These are phyloP conservation scores for Daphne laureola DNA, from an alignment of 441 rosid genomes.

Conservation along the genomic window DNA sequence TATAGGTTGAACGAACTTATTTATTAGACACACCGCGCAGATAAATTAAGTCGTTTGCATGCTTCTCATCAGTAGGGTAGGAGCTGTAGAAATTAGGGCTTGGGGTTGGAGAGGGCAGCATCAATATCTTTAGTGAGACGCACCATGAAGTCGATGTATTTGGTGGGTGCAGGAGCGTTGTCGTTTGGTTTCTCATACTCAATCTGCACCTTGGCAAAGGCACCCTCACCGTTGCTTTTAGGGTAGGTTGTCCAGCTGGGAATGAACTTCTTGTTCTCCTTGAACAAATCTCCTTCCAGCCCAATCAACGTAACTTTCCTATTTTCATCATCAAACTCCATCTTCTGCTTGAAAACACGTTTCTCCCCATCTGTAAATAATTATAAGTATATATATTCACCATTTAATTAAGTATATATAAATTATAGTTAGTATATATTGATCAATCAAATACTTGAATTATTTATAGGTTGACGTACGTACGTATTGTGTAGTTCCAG, in stretches of 20 bases:
- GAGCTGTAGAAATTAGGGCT: too few species aligned
- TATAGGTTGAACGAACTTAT: too few species aligned
- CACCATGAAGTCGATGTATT: conserved; percentile 8
- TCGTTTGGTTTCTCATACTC: conserved; percentile 15
- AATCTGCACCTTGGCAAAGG: not conserved
- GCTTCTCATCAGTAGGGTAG: too few species aligned
- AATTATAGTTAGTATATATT: too few species aligned
- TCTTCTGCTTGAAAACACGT: not conserved
- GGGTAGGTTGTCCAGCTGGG: not conserved
- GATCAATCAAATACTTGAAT: too few species aligned
- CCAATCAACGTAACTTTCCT: not conserved
- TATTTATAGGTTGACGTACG: too few species aligned
- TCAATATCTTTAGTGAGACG: conserved; percentile 16
- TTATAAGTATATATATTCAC: too few species aligned
- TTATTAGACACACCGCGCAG: too few species aligned
- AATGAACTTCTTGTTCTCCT: conserved; percentile 4
- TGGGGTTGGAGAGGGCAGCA: not conserved
- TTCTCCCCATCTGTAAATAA: too few species aligned
- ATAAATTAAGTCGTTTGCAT: too few species aligned
- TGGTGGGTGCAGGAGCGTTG: conserved; percentile 6
- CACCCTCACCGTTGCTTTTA: not conserved
- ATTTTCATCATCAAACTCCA: not conserved
- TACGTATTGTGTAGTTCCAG: not conserved
- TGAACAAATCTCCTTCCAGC: not conserved
- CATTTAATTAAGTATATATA: too few species aligned